Evolutionary conservation across 1,139 yeast species (phyloP).

Genomic region (Eremothecium sinecaudum): DNA sequence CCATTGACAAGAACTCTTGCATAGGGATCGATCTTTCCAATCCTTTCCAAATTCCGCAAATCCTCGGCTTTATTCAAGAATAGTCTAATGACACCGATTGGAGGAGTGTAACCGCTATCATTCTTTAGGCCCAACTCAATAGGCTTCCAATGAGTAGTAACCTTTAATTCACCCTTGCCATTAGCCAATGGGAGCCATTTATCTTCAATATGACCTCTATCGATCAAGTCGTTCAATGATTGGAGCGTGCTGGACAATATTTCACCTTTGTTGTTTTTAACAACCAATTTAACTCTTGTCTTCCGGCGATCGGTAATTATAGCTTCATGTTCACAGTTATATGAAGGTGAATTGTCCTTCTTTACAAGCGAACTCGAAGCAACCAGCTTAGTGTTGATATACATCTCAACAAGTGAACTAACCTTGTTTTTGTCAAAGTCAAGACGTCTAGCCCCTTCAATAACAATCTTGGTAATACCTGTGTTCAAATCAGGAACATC

Average conservation of each 20-base stretch:
- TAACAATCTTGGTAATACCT: conserved; percentile 60
- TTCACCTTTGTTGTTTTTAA: conserved; percentile 57
- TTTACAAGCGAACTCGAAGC: conserved; percentile 50
- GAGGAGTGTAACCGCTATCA: conserved; percentile 78
- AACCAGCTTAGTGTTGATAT: conserved; percentile 50
- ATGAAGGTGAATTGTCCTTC: conserved; percentile 58
- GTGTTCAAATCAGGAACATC: conserved; percentile 92
- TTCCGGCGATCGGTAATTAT: conserved; percentile 68
- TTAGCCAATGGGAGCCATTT: conserved; percentile 61
- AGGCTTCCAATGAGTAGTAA: conserved; percentile 77
- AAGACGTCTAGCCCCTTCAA: conserved; percentile 24
- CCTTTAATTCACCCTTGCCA: conserved; percentile 61
- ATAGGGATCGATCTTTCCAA: conserved; percentile 92
- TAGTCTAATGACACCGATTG: conserved; percentile 83
- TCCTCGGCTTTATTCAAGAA: conserved; percentile 61
- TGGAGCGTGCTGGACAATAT: conserved; percentile 54
- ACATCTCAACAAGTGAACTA: conserved; percentile 62
- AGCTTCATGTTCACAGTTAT: conserved; percentile 58
- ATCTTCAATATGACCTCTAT: conserved; percentile 67
- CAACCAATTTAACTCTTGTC: conserved; percentile 53
- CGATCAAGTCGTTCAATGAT: conserved; percentile 60
- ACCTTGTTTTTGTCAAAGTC: conserved; percentile 33
- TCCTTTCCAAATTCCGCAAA: conserved; percentile 72
- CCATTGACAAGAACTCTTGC: conserved; percentile 73
- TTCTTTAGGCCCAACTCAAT: conserved; percentile 58